Percentiles rank a stretch among this genome's conserved stretches.
phyloP scores from a whole-genome alignment of 2,329 filamentous ascomycete genomes.

The Claviceps citrina region DNA sequence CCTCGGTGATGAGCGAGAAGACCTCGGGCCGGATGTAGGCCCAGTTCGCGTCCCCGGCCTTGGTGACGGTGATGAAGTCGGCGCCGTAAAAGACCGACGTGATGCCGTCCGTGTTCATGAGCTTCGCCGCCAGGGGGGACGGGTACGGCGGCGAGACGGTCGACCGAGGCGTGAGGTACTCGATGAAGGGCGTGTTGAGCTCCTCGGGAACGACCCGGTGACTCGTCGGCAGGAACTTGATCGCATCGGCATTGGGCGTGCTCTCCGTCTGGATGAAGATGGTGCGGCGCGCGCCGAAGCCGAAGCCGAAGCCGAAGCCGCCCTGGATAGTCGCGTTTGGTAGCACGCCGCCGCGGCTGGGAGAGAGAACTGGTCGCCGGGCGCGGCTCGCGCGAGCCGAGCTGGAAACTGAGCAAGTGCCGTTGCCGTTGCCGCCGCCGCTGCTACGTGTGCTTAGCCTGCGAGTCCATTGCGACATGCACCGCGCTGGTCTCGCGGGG shows the following conservation, averaged over 20 bases:
- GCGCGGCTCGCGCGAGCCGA: background rate
- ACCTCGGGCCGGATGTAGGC: slow-evolving; percentile 89
- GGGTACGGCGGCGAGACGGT: slow-evolving; percentile 81
- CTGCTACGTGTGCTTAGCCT: slow-evolving; percentile 11
- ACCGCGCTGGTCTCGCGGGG: slow-evolving; percentile 10
- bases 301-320: too few relatives aligned
- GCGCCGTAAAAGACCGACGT: slow-evolving; percentile 84
- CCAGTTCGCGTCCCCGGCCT: slow-evolving; percentile 78
- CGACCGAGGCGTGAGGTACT: slow-evolving; percentile 78
- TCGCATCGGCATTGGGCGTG: slow-evolving; percentile 86
- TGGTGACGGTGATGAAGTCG: slow-evolving; percentile 95
- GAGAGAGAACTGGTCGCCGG: slow-evolving; percentile 3
- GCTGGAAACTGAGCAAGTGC: background rate
- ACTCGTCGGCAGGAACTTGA: slow-evolving; percentile 95
- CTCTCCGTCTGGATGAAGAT: slow-evolving; percentile 97
- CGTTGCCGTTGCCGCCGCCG: background rate
- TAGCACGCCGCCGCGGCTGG: slow-evolving; percentile 5
- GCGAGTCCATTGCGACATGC: slow-evolving; percentile 15
- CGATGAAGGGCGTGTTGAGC: slow-evolving; percentile 64
- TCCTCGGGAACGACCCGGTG: slow-evolving; percentile 64
- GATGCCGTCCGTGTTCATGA: slow-evolving; percentile 91
- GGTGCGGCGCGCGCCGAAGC: slow-evolving; percentile 39
- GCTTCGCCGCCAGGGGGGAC: slow-evolving; percentile 74
- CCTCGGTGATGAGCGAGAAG: slow-evolving; percentile 87
- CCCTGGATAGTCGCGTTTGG: slow-evolving; percentile 6